Percentiles rank a stretch among this genome's conserved stretches.
phyloP scores from a whole-genome alignment of 768 basidiomycete species.

The Leccinum uliginosum region DNA sequence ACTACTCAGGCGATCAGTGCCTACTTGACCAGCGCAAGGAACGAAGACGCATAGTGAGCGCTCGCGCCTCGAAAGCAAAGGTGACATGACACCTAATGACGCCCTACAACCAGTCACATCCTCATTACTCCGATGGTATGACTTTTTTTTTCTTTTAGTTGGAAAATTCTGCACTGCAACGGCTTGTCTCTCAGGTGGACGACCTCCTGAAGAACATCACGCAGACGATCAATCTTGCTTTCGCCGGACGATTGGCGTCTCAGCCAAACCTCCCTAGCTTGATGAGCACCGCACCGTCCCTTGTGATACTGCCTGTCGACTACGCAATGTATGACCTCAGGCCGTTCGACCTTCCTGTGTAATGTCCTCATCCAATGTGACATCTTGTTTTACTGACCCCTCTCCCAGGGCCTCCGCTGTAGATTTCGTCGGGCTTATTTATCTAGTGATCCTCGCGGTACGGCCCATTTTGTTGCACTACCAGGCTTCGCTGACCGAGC shows the following conservation, averaged over 20 bases:
- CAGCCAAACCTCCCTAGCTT: conserved; percentile 32
- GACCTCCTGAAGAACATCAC: conserved; percentile 37
- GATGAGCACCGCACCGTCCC: conserved; percentile 44
- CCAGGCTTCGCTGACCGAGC: conserved; percentile 2
- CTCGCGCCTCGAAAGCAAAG: neutral
- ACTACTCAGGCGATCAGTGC: conserved; percentile 47
- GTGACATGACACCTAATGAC: conserved; percentile 3
- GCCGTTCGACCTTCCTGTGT: conserved; percentile 60
- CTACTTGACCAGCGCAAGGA: conserved; percentile 47
- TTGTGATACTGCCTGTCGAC: conserved; percentile 44
- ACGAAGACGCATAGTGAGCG: conserved; percentile 56
- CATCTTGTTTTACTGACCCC: neutral
- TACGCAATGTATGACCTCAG: conserved; percentile 47
- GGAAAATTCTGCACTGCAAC: neutral
- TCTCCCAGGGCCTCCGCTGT: conserved; percentile 47
- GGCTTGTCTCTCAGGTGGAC: conserved; percentile 15
- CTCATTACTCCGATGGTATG: conserved; percentile 12
- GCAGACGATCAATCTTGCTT: conserved; percentile 30
- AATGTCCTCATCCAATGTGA: conserved; percentile 18
- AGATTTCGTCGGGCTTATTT: conserved; percentile 52
- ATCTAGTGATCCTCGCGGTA: conserved; percentile 37
- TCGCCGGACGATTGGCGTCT: conserved; percentile 28
- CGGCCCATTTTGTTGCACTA: neutral
- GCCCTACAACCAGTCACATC: conserved; percentile 14
- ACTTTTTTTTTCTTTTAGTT: neutral